Evolutionary conservation across 2,329 filamentous ascomycete species (phyloP), one percentile per base, ranked within the genome.

Genomic region (Fonsecaea multimorphosa): DNA sequence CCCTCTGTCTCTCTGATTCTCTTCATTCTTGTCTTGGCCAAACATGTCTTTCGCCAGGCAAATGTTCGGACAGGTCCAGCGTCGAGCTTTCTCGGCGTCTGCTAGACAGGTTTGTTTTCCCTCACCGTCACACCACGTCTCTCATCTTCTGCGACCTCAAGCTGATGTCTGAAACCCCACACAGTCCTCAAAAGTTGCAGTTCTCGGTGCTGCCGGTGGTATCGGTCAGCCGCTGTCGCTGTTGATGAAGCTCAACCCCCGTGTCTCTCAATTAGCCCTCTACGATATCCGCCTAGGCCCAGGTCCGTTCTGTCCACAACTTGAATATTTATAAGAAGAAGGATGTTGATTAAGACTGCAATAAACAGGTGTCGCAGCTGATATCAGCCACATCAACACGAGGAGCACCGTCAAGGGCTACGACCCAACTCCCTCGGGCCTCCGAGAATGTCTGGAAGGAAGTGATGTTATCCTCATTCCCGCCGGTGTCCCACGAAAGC

Each of bases 341-440:
- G 55, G 54, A 66, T 38, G 60, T 38, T 44, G n/a, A 44, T 40
- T 22, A 59, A 59, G 44, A 73, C 53, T 65, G 52, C 27, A 22
- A 38, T 49, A 40, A 59, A 44, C 74, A 95, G 94, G 94, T 90
- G 95, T 99, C 82, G 95, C 94, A 75, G 95, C 95, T 80, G 95
- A 99, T 83, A 89, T 99, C 82, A 91, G 91, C 78, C 95, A 99
- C 87, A 93, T 99, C 88, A 98, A 98, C 90, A 97, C 94, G 83
- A 96, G 96, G 89, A 94, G 91, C 85, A 89, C 82, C 75, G 94
- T 98, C 82, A 93, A 86, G 76, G 95, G 95, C 79, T 96, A 94
- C 82, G 89, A 93, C 73, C 87, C 93, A 72, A 90, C 86, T 71
- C 84, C 90, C 70, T 84, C 85, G 66, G 92, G 92, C 76, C 90